Evolutionary conservation across 2,329 filamentous ascomycete genomes (phyloP), one percentile per base, ranked within the genome.

Genomic region (Penicillium sp.): DNA sequence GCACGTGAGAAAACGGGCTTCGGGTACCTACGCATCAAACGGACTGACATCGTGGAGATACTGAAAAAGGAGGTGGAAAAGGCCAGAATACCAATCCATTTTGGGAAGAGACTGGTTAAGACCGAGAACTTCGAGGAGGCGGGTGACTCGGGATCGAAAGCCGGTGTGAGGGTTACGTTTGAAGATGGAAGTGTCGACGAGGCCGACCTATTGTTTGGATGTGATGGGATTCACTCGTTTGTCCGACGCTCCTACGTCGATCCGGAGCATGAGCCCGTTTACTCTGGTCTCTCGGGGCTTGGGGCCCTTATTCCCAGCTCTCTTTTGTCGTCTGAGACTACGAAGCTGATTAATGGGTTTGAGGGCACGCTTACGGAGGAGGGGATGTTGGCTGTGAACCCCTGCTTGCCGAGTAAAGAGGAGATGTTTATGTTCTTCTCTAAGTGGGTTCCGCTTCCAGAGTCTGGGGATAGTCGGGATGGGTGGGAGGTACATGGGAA

Each of bases 201-300:
- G 0, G 70, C 66, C 2, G 68, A 71, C 57, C n/a, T 74, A 10
- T 39, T 74, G 4, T 59, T 78, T 14, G 76, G 74, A 1, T 77
- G 75, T 60, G 75, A 78, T 61, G 75, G 76, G 2, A 74, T 77
- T 26, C 75, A 77, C 50, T 77, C 74, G 1, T 56, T 61, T 29
- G 71, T 76, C 11, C 71, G 76, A 10, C 64, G 52, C 16, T 37
- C 60, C 2, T 63, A 71, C 49, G 65, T 77, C 35, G 67, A 74
- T 56, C 69, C 71, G 4, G 56, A 21, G 4, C 49, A 55, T 21
- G 47, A 19, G 5, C 65, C 74, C 9, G 69, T 68, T 24, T 77
- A 76, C 57, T 73, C 74, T 1, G 72, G 74, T 21, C 60, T 74
- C 29, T 66, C 69, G 4, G 55, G 57, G 61, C 49, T 62, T 4